phyloP scores from a whole-genome alignment of 2,329 filamentous ascomycete genomes.

The Blastomyces gilchristii region DNA sequence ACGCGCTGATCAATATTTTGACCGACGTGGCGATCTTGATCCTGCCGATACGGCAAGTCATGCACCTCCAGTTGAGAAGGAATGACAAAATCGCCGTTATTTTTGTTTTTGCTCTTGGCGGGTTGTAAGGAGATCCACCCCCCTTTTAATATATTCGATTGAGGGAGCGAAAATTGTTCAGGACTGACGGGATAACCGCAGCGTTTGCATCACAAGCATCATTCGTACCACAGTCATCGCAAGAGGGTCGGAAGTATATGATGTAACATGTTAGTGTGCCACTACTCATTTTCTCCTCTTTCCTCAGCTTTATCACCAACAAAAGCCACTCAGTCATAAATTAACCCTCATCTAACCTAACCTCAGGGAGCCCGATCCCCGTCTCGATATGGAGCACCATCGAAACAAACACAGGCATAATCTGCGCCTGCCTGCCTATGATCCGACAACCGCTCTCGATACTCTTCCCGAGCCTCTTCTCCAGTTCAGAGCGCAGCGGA shows the following conservation, averaged over 20 bases:
- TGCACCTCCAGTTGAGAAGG: constrained; percentile 7
- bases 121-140: constrained; percentile 11
- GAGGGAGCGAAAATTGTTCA: background rate
- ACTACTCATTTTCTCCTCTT: background rate
- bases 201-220: background rate
- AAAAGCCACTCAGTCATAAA: background rate
- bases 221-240: background rate
- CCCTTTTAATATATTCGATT: background rate
- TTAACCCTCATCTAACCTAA: background rate
- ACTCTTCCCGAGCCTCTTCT: background rate
- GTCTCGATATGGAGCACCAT: constrained; percentile 24
- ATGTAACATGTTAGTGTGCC: background rate
- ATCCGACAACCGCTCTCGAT: background rate
- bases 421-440: constrained; percentile 29
- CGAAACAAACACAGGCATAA: constrained; percentile 28
- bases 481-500: background rate
- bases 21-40: constrained; percentile 12
- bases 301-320: background rate
- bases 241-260: background rate
- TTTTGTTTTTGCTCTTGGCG: constrained; percentile 12
- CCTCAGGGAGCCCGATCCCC: constrained; percentile 1
- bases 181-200: background rate
- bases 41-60: constrained; percentile 10
- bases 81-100: constrained; percentile 12
- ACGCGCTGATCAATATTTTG: constrained; percentile 12